phyloP scores from a whole-genome alignment of 331 rosid genomes.

The Phaseolus coccineus region DNA sequence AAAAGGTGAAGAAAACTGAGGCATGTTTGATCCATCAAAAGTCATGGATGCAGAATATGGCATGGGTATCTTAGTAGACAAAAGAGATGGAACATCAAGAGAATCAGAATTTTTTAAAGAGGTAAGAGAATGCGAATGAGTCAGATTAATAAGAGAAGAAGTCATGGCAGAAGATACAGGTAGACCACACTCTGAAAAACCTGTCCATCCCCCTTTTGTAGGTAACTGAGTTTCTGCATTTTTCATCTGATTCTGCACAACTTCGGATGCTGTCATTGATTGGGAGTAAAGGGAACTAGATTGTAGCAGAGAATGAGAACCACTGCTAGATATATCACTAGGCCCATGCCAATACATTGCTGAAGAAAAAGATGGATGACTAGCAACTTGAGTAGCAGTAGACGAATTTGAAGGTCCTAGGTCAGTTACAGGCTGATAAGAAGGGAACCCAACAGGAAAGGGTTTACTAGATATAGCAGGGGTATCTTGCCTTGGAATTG shows the following conservation, averaged over 20 bases:
- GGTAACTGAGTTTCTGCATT: slow-evolving; percentile 54
- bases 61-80: slow-evolving; percentile 48
- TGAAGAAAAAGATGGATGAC: slow-evolving; percentile 49
- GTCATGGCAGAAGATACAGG: slow-evolving; percentile 50
- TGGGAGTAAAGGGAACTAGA: slow-evolving; percentile 49
- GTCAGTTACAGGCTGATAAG: slow-evolving; percentile 46
- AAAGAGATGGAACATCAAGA: slow-evolving; percentile 52
- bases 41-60: slow-evolving; percentile 52
- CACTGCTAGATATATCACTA: slow-evolving; percentile 41
- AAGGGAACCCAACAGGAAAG: slow-evolving; percentile 51
- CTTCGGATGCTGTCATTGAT: slow-evolving; percentile 48
- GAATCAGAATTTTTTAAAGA: slow-evolving; percentile 49
- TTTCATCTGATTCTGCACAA: slow-evolving; percentile 46
- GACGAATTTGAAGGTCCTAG: slow-evolving; percentile 48
- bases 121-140: slow-evolving; percentile 42
- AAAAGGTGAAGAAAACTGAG: slow-evolving; percentile 48
- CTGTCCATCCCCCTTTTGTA: slow-evolving; percentile 43
- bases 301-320: slow-evolving; percentile 49
- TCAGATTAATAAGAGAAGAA: slow-evolving; percentile 54
- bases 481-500: slow-evolving; percentile 56
- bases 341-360: slow-evolving; percentile 51
- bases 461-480: slow-evolving; percentile 52
- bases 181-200: slow-evolving; percentile 46
- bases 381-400: slow-evolving; percentile 48
- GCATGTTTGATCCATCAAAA: slow-evolving; percentile 42